A percentile compares a stretch with the other conserved stretches of the same genome.
phyloP scores from a whole-genome alignment of 1,284 basidiomycete species.

The Apiotrichum domesticum region DNA sequence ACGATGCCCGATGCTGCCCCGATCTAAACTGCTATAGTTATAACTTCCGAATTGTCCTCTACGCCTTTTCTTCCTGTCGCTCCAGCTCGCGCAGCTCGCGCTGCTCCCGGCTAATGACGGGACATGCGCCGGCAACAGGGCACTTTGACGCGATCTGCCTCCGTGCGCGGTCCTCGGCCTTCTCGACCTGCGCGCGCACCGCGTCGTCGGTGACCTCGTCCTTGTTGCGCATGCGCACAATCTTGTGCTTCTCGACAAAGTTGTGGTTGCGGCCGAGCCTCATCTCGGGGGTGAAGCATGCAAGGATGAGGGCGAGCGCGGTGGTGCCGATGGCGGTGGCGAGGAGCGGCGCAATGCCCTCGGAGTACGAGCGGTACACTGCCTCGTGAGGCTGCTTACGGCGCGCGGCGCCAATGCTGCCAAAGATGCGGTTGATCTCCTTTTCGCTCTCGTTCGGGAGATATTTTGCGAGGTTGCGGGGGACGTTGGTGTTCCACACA shows the following conservation, averaged over 20 bases:
- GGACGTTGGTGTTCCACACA: conserved; percentile 22
- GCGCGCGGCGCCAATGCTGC: conserved; percentile 26
- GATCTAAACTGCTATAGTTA: too few species aligned
- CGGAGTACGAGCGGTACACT: conserved; percentile 31
- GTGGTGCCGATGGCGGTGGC: conserved; percentile 26
- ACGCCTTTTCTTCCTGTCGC: too few species aligned
- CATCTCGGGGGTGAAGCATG: conserved; percentile 25
- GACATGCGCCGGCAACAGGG: too few species aligned
- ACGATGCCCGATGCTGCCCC: too few species aligned
- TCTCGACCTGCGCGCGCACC: conserved; percentile 6
- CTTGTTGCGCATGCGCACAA: conserved; percentile 21
- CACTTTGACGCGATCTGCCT: too few species aligned
- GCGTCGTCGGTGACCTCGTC: conserved; percentile 15
- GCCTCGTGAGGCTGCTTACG: conserved; percentile 23
- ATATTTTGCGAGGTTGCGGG: conserved; percentile 23
- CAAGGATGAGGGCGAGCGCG: conserved; percentile 24
- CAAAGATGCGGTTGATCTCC: conserved; percentile 29
- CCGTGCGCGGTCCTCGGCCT: conserved; percentile 4
- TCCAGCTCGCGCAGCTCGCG: too few species aligned
- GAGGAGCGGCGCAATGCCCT: conserved; percentile 21
- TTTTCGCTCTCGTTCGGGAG: conserved; percentile 27
- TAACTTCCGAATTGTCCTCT: too few species aligned
- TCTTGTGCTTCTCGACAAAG: conserved; percentile 25
- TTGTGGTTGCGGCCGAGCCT: conserved; percentile 33
- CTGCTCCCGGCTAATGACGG: too few species aligned